Conservation (phyloP, 805 yeast species). For the Teunomyces kruisii region DNA sequence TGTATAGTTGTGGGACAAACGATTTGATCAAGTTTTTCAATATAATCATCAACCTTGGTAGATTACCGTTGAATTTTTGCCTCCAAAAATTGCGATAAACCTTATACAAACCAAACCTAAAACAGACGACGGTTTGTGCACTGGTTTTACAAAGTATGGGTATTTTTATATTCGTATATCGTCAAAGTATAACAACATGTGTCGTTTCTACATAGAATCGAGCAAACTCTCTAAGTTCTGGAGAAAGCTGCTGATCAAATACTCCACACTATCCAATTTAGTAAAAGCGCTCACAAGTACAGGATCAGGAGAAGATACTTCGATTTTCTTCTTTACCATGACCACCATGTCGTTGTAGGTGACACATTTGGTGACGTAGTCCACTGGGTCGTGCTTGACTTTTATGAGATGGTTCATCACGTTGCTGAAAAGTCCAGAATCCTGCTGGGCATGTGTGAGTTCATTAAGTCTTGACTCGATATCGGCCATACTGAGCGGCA, state of each 20-base stretch:
- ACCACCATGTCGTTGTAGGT: conserved; percentile 60
- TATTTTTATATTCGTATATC: too few species aligned
- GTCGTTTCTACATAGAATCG: conserved; percentile 1
- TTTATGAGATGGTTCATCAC: conserved; percentile 27
- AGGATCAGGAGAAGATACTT: conserved; percentile 68
- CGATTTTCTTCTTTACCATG: conserved; percentile 56
- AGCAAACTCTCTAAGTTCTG: conserved; percentile 14
- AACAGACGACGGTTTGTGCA: too few species aligned
- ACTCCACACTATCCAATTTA: conserved; percentile 62
- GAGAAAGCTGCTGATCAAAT: conserved; percentile 37
- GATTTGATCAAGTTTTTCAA: not conserved
- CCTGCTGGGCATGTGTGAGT: conserved; percentile 8
- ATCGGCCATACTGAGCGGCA: conserved; percentile 23
- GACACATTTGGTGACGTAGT: conserved; percentile 55
- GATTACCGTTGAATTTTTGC: not conserved
- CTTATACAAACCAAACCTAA: too few species aligned
- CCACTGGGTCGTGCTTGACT: conserved; percentile 39
- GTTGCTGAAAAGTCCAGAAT: conserved; percentile 15
- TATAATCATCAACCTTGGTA: not conserved
- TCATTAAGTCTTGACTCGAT: conserved; percentile 18
- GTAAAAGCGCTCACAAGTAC: conserved; percentile 59
- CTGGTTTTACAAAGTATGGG: too few species aligned
- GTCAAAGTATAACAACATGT: too few species aligned
- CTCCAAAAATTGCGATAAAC: conserved; percentile 2
- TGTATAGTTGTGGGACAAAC: not conserved